phyloP scores from a whole-genome alignment of 371 early-diverging fungal species.

The Apophysomyces ossiformis region DNA sequence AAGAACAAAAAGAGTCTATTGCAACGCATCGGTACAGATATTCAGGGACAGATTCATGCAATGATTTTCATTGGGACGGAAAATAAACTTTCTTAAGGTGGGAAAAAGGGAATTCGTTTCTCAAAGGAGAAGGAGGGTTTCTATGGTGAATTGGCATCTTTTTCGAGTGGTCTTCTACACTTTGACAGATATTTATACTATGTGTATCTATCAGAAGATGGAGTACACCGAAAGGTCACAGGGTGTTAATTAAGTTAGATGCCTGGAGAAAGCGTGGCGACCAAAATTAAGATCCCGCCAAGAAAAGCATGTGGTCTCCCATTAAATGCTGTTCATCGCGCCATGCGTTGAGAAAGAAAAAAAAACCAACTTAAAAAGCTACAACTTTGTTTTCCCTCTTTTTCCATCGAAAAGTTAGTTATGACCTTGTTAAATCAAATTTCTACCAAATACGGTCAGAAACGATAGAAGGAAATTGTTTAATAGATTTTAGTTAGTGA shows the following conservation, averaged over 20 bases:
- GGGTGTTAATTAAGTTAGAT: background rate
- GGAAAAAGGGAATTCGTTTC: background rate
- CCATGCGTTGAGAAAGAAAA: background rate
- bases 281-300: background rate
- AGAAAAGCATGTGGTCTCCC: background rate
- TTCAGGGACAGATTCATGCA: slow-evolving; percentile 10
- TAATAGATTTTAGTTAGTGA: too few relatives aligned
- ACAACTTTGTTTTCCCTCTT: too few relatives aligned
- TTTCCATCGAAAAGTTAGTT: too few relatives aligned
- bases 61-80: background rate
- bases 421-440: too few relatives aligned
- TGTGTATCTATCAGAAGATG: background rate
- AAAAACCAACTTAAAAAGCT: background rate
- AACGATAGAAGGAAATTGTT: too few relatives aligned
- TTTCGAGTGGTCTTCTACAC: background rate
- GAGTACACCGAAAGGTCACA: background rate
- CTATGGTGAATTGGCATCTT: background rate
- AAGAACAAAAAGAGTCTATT: too few relatives aligned
- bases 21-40: background rate
- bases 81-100: background rate
- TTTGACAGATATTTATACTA: background rate
- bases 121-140: background rate
- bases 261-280: slow-evolving; percentile 4
- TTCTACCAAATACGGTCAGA: too few relatives aligned
- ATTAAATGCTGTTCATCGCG: slow-evolving; percentile 5